These are phyloP conservation scores for Rhynchospora breviuscula DNA, from an alignment of 176 grass and related monocot genomes.

Conservation along the genomic window DNA sequence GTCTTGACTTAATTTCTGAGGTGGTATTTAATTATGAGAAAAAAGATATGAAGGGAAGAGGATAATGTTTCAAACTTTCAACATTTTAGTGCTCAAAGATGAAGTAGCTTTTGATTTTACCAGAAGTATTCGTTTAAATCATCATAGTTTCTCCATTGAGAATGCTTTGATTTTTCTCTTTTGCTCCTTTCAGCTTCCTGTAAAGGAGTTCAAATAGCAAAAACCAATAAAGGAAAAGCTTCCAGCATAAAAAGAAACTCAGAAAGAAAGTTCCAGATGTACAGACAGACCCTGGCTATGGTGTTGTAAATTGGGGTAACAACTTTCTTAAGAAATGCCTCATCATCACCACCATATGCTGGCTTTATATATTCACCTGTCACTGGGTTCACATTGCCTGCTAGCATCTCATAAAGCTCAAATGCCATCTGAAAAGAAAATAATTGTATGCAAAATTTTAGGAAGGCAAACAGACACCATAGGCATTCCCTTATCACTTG, in stretches of 20 bases:
- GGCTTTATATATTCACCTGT: slow-evolving; percentile 96
- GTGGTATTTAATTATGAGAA: not conserved
- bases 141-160: slow-evolving; percentile 94
- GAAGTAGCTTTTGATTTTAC: slow-evolving; percentile 36
- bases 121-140: slow-evolving; percentile 98
- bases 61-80: not conserved
- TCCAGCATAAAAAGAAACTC: not conserved
- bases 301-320: slow-evolving; percentile 84
- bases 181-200: slow-evolving; percentile 83
- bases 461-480: not conserved
- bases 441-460: not conserved
- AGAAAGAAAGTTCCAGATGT: not conserved
- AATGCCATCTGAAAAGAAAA: slow-evolving; percentile 69
- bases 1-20: too few relatives aligned
- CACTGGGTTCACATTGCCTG: slow-evolving; percentile 83
- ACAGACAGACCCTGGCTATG: slow-evolving; percentile 67
- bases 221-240: slow-evolving; percentile 19
- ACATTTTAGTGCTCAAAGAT: not conserved
- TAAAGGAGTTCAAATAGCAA: slow-evolving; percentile 14
- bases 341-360: slow-evolving; percentile 80
- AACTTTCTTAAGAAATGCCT: slow-evolving; percentile 87
- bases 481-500: not conserved
- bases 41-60: slow-evolving; percentile 1
- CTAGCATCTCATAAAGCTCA: slow-evolving; percentile 92
- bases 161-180: slow-evolving; percentile 83